A percentile compares a stretch with the other conserved stretches of the same genome.
Evolutionary conservation across 495 filamentous ascomycete genomes (phyloP).

Genomic region (Talaromyces ruber): DNA sequence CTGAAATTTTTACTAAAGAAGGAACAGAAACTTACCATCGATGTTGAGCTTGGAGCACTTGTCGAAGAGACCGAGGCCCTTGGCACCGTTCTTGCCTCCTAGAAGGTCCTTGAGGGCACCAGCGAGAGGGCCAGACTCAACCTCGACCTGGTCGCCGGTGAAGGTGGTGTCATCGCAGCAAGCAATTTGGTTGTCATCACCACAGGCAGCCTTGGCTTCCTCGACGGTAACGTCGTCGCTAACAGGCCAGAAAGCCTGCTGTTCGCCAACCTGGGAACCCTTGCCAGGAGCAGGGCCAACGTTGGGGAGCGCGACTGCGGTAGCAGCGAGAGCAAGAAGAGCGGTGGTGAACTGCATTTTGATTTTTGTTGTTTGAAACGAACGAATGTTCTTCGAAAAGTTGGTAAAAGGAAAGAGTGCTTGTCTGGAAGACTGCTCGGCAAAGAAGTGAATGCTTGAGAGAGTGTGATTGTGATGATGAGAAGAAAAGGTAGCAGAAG

Average conservation of each 20-base stretch:
- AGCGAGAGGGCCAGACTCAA: conserved; percentile 20
- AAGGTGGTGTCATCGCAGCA: conserved; percentile 40
- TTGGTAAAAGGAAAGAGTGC: conserved; percentile 12
- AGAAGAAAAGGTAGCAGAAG: conserved; percentile 9
- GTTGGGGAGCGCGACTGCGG: conserved; percentile 19
- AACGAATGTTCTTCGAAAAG: conserved; percentile 2
- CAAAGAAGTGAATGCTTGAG: conserved; percentile 6
- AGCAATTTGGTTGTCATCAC: conserved; percentile 39
- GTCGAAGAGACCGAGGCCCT: conserved; percentile 26
- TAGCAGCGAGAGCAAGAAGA: conserved; percentile 21
- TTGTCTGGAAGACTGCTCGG: conserved; percentile 9
- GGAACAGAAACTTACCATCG: conserved; percentile 8
- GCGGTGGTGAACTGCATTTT: conserved; percentile 30
- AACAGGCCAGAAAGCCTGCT: conserved; percentile 27
- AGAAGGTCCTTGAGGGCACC: conserved; percentile 24
- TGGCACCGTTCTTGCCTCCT: conserved; percentile 24
- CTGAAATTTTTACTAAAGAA: not conserved
- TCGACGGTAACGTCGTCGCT: conserved; percentile 35
- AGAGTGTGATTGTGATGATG: conserved; percentile 29
- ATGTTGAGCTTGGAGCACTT: conserved; percentile 33
- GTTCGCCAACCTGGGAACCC: conserved; percentile 18
- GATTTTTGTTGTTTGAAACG: conserved; percentile 22
- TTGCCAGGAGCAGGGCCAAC: conserved; percentile 10
- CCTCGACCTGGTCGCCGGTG: conserved; percentile 31
- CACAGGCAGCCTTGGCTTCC: conserved; percentile 40